Evolutionary conservation across 1,139 yeast genomes (phyloP), one percentile per base, ranked within the genome.

Genomic region (Tardiomyces digboiensis): DNA sequence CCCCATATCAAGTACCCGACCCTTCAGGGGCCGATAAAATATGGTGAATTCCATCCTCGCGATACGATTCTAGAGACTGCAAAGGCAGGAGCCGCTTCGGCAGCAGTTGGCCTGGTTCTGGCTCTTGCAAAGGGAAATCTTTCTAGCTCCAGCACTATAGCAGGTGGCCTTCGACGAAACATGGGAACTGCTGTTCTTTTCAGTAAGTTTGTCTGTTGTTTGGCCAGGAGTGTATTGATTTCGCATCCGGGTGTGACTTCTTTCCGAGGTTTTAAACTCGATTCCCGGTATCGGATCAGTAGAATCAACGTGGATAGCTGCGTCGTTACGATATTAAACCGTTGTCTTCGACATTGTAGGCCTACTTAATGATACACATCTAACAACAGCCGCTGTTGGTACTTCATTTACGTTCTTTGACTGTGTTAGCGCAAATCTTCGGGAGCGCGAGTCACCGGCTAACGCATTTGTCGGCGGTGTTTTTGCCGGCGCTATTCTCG

Each of bases 381-480:
- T 26, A 26, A 26, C 33, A 26, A 26, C 33, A 26, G 64, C 65
- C 33, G 55, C 62, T 18, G 60, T 58, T 18, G 71, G 71, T 21
- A 62, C 70, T n/a, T 59, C 68, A 19, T 72, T 60, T 57, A 59
- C 64, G 41, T 64, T 70, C 45, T 62, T 61, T 13, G 66, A 67
- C 38, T 54, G 66, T 18, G 65, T 68, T 2, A 45, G 69, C 12
- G 62, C 74, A 42, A 73, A 73, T 54, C 54, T 73, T 46, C 61
- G 74, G 42, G 69, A 68, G 52, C 60, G 62, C 49, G 68, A 68
- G 46, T 72, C 71, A 42, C 70, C 76, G 2, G 53, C 64, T 42
- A 75, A 71, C 54, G 71, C 74, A 44, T 68, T 74, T 48, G 57
- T 62, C 42, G 78, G 81, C 36, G 79, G 79, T 39, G 65, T 70